phyloP scores from a whole-genome alignment of 768 basidiomycete genomes.

The Boletus vermiculosoides region DNA sequence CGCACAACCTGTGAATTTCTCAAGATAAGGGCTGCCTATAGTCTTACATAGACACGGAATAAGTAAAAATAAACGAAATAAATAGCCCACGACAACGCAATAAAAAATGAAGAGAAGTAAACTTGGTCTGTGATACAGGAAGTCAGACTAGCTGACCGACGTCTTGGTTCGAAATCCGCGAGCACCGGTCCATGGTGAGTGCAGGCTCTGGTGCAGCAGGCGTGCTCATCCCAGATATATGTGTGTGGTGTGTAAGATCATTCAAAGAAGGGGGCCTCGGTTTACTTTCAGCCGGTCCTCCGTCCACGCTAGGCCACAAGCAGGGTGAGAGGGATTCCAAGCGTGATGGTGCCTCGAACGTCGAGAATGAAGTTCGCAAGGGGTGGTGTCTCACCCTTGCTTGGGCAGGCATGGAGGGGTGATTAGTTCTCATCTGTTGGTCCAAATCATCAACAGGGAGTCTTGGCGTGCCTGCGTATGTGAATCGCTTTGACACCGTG shows the following conservation, averaged over 20 bases:
- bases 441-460: neutral
- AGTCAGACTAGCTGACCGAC: neutral
- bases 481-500: neutral
- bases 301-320: neutral
- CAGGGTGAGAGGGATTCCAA: neutral
- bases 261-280: neutral
- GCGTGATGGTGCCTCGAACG: neutral
- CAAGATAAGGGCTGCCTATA: too few relatives aligned
- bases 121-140: neutral
- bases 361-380: too few relatives aligned
- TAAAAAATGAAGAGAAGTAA: too few relatives aligned
- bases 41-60: too few relatives aligned
- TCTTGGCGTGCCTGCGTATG: neutral
- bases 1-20: too few relatives aligned
- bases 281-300: neutral
- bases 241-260: neutral
- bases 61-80: too few relatives aligned
- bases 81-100: too few relatives aligned
- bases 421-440: neutral
- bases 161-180: neutral
- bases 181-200: neutral
- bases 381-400: too few relatives aligned
- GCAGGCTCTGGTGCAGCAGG: neutral
- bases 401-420: neutral
- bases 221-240: neutral